Conservation (phyloP, 2,329 filamentous ascomycete species). For the Penicillium sp. region DNA sequence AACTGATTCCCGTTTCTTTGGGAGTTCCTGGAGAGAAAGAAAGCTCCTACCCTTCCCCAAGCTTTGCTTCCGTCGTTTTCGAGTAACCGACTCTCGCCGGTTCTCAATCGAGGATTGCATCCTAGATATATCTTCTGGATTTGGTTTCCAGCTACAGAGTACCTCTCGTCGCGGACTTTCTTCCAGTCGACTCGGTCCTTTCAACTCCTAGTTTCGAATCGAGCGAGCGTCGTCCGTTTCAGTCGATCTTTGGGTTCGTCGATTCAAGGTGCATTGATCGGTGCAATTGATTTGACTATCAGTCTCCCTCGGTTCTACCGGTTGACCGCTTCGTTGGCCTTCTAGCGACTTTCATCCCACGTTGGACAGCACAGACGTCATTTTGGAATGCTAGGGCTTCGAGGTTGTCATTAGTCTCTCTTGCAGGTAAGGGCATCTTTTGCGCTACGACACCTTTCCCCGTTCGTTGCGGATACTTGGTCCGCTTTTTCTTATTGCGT, state of each 20-base stretch:
- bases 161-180: conserved; percentile 3
- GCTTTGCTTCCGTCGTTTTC: conserved; percentile 7
- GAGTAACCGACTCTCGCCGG: conserved; percentile 6
- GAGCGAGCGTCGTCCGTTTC: conserved; percentile 17
- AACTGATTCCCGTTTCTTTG: conserved; percentile 7
- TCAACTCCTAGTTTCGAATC: conserved; percentile 17
- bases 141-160: conserved; percentile 6
- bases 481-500: conserved; percentile 4
- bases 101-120: conserved; percentile 9
- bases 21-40: conserved; percentile 10
- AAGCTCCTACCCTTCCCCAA: conserved; percentile 10
- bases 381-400: conserved; percentile 24
- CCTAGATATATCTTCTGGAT: conserved; percentile 8
- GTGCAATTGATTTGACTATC: conserved; percentile 14
- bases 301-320: conserved; percentile 5
- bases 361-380: conserved; percentile 23
- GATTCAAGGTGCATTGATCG: conserved; percentile 5
- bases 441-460: neutral
- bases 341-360: conserved; percentile 22
- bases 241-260: conserved; percentile 16
- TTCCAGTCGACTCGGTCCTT: conserved; percentile 20
- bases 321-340: conserved; percentile 16
- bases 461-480: neutral
- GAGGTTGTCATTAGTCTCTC: conserved; percentile 20
- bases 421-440: conserved; percentile 22